Percentiles rank a stretch among this genome's conserved stretches.
These are phyloP conservation scores for Mycena epipterygia DNA, from an alignment of 768 basidiomycete genomes.

Conservation along the genomic window DNA sequence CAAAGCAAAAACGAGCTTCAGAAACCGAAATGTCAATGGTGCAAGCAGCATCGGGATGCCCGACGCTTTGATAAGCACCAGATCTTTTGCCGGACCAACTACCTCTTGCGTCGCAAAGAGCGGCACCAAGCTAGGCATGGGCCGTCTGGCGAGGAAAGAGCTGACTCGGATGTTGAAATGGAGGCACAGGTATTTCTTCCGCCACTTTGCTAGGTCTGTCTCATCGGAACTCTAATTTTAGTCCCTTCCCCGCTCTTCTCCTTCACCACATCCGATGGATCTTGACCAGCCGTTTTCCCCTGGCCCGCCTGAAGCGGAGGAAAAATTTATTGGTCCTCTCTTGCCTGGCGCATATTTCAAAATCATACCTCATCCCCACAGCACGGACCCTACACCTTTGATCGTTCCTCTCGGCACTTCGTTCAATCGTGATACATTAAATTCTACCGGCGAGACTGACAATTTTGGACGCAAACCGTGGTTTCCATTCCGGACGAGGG, in stretches of 20 bases:
- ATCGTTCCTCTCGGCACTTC: background rate
- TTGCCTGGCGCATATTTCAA: background rate
- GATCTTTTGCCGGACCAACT: no score
- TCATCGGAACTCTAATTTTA: background rate
- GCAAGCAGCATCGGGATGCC: no score
- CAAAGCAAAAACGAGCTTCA: no score
- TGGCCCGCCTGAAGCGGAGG: background rate
- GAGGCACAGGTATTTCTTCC: background rate
- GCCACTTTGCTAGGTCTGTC: no score
- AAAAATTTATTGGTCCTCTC: background rate
- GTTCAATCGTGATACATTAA: background rate
- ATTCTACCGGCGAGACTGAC: background rate
- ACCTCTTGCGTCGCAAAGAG: no score
- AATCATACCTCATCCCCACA: background rate
- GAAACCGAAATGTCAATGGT: no score
- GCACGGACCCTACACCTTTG: background rate
- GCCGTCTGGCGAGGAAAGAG: no score
- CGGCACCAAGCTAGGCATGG: no score
- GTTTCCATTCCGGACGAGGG: constrained; percentile 5
- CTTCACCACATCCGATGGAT: background rate
- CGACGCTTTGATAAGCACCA: no score
- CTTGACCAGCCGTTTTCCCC: background rate
- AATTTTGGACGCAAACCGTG: background rate
- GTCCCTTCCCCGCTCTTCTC: background rate
- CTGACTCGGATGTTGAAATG: no score